Evolutionary conservation across 192 early-diverging fungal genomes (phyloP).

Genomic region (Coemansia sp.): DNA sequence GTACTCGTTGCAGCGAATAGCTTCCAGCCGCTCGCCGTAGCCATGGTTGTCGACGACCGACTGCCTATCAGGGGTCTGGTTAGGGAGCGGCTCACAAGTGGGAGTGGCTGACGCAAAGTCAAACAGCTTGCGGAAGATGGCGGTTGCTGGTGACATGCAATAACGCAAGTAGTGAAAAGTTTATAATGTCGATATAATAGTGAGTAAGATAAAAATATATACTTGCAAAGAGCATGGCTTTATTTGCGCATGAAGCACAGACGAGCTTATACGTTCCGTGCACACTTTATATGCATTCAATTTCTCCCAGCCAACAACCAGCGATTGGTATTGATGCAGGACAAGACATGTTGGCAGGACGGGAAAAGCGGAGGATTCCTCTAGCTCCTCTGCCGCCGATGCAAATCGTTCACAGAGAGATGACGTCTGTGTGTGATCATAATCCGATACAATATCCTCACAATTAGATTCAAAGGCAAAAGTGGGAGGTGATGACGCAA

Average conservation of each 20-base stretch:
- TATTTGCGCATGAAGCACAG: no score
- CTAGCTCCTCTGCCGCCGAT: background rate
- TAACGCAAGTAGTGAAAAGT: background rate
- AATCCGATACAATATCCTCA: background rate
- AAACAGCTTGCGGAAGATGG: background rate
- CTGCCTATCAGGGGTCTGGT: background rate
- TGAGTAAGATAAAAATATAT: no score
- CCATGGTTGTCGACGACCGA: constrained; percentile 39
- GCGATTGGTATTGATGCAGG: background rate
- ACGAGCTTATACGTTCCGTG: no score
- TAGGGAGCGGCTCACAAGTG: background rate
- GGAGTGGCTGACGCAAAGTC: background rate
- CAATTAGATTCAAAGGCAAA: background rate
- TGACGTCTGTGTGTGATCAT: background rate
- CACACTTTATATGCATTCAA: no score
- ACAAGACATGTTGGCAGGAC: background rate
- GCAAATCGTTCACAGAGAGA: background rate
- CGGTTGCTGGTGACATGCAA: background rate
- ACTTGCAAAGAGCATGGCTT: no score
- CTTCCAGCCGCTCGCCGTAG: constrained; percentile 36
- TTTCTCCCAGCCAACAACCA: background rate
- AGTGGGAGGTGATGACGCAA: background rate
- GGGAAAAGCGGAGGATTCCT: background rate
- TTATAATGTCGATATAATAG: background rate
- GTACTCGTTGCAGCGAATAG: constrained; percentile 55